Percentiles rank a stretch among this genome's conserved stretches.
Evolutionary conservation across 306 rosid genomes (phyloP).

Genomic region (Oemleria cerasiformis): DNA sequence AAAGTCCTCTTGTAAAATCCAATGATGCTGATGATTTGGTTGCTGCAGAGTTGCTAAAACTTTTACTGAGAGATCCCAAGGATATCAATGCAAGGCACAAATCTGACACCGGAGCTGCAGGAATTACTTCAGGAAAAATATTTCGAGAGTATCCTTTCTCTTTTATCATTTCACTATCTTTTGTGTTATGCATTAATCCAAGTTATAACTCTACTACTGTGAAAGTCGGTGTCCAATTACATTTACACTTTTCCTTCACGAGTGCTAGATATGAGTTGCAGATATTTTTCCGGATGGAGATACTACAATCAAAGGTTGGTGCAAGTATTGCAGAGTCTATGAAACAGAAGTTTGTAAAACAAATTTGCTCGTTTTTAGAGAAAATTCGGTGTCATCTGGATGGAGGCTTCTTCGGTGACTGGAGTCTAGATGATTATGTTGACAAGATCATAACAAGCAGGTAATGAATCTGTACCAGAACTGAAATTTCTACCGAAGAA

Average conservation of each 20-base stretch:
- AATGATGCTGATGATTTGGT: constrained; percentile 20
- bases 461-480: constrained; percentile 35
- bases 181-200: too few relatives aligned
- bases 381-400: constrained; percentile 75
- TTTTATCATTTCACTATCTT: too few relatives aligned
- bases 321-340: constrained; percentile 47
- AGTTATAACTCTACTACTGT: too few relatives aligned
- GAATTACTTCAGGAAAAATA: too few relatives aligned
- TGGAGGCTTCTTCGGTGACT: constrained; percentile 85
- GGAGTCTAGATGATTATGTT: constrained; percentile 78
- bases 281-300: constrained; percentile 86
- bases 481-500: neutral
- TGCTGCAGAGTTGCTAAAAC: constrained; percentile 16
- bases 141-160: too few relatives aligned
- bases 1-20: constrained; percentile 30
- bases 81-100: constrained; percentile 55
- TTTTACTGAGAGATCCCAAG: constrained; percentile 66
- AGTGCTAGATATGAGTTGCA: constrained; percentile 79
- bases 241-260: constrained; percentile 45
- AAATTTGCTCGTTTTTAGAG: constrained; percentile 76
- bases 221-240: constrained; percentile 5
- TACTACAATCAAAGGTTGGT: constrained; percentile 64
- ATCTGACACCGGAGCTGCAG: too few relatives aligned
- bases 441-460: constrained; percentile 66
- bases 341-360: constrained; percentile 80